Conservation (phyloP, 805 yeast genomes). For the Phaffomyces antillensis region DNA sequence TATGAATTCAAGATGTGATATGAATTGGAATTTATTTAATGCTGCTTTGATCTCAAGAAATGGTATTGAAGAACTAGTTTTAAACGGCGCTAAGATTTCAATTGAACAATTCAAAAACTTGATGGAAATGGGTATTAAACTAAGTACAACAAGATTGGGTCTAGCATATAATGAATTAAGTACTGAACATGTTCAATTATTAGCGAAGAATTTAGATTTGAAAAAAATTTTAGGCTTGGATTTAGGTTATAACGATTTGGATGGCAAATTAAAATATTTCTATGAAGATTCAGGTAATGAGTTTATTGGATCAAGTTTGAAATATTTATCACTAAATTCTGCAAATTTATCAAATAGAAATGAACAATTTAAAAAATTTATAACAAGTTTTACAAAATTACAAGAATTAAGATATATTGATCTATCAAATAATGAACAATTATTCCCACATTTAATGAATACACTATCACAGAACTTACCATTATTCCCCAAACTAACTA, state of each 20-base stretch:
- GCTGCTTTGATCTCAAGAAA: constrained; percentile 70
- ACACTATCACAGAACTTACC: constrained; percentile 61
- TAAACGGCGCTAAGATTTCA: constrained; percentile 74
- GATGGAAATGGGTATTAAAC: constrained; percentile 53
- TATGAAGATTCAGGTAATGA: constrained; percentile 20
- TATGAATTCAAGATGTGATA: constrained; percentile 46
- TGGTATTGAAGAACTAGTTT: constrained; percentile 71
- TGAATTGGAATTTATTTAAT: constrained; percentile 78
- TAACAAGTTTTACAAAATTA: constrained; percentile 42
- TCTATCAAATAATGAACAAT: constrained; percentile 62
- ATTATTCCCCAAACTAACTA: constrained; percentile 50
- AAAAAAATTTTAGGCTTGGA: constrained; percentile 60
- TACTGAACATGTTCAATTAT: constrained; percentile 44
- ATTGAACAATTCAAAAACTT: constrained; percentile 49
- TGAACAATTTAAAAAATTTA: constrained; percentile 29
- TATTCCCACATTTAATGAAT: constrained; percentile 54
- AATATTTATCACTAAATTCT: constrained; percentile 55
- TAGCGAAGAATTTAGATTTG: constrained; percentile 53
- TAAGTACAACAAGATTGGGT: constrained; percentile 59
- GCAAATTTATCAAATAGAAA: constrained; percentile 43
- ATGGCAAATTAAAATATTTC: constrained; percentile 27
- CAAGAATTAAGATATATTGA: constrained; percentile 67
- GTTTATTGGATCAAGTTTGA: constrained; percentile 24
- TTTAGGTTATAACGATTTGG: constrained; percentile 72
- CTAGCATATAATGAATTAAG: constrained; percentile 70